These are phyloP conservation scores for Sclerotinia sclerotiorum DNA, from an alignment of 2,329 filamentous ascomycete species.

Conservation along the genomic window DNA sequence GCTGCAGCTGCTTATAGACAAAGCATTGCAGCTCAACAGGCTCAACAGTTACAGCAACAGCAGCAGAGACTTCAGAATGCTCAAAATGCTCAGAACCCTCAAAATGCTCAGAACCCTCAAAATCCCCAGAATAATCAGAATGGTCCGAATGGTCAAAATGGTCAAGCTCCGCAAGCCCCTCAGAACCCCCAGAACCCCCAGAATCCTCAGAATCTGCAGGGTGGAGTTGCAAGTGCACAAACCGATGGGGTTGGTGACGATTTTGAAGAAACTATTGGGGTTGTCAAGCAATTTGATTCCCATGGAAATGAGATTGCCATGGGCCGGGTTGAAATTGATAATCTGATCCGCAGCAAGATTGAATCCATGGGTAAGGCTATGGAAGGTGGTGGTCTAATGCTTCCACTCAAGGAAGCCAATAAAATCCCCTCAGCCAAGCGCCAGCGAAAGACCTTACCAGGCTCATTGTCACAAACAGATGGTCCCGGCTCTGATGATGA, in stretches of 20 bases:
- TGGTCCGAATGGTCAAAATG: slow-evolving; percentile 27
- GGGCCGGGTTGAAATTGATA: slow-evolving; percentile 64
- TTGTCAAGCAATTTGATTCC: slow-evolving; percentile 57
- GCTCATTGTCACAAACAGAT: slow-evolving; percentile 54
- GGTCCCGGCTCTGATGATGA: slow-evolving; percentile 56
- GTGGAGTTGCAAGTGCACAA: slow-evolving; percentile 56
- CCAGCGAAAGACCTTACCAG: slow-evolving; percentile 37
- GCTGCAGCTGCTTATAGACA: slow-evolving; percentile 19
- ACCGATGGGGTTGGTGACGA: slow-evolving; percentile 71
- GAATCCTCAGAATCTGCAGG: slow-evolving; percentile 36
- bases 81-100: slow-evolving; percentile 28
- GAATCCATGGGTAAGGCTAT: slow-evolving; percentile 64
- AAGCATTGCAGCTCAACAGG: slow-evolving; percentile 13
- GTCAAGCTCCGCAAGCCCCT: slow-evolving; percentile 31
- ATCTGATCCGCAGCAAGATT: slow-evolving; percentile 67
- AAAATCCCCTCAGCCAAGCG: slow-evolving; percentile 39
- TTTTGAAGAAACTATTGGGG: slow-evolving; percentile 52
- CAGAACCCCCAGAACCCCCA: slow-evolving; percentile 27
- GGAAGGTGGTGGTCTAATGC: slow-evolving; percentile 74
- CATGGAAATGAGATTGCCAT: slow-evolving; percentile 55
- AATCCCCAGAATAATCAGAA: slow-evolving; percentile 27
- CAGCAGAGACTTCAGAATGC: slow-evolving; percentile 34
- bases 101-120: slow-evolving; percentile 41
- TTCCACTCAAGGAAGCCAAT: slow-evolving; percentile 55
- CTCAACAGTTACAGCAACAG: slow-evolving; percentile 20